phyloP scores from a whole-genome alignment of 495 filamentous ascomycete species.

The Cercophora samala region DNA sequence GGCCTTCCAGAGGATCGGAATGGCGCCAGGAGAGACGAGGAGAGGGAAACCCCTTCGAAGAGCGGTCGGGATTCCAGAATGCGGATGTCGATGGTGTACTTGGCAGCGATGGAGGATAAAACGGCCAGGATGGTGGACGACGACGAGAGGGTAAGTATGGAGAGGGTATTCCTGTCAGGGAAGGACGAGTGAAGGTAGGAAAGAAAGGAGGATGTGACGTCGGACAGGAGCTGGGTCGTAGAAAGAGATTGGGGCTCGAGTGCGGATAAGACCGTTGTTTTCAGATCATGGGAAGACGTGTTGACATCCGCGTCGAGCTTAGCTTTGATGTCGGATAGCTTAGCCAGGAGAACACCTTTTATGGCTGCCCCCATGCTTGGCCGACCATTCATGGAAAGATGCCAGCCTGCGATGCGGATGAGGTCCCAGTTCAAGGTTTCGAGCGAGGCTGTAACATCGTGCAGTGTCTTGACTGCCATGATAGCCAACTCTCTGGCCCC shows the following conservation, averaged over 20 bases:
- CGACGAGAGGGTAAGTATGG: conserved; percentile 56
- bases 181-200: conserved; percentile 18
- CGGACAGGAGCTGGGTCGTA: conserved; percentile 35
- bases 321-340: conserved; percentile 35
- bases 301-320: not conserved
- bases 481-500: conserved; percentile 56
- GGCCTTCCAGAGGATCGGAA: conserved; percentile 20
- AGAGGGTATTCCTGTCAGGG: conserved; percentile 25
- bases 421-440: conserved; percentile 41
- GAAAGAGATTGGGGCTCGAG: conserved; percentile 54
- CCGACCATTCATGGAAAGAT: conserved; percentile 59
- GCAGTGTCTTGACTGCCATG: conserved; percentile 47
- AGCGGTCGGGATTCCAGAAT: conserved; percentile 65
- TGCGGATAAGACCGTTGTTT: conserved; percentile 34
- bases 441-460: conserved; percentile 37
- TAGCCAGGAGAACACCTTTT: conserved; percentile 46
- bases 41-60: conserved; percentile 60
- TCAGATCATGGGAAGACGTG: not conserved
- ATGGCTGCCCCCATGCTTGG: conserved; percentile 63
- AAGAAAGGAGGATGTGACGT: conserved; percentile 6
- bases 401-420: conserved; percentile 58
- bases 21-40: conserved; percentile 44
- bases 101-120: conserved; percentile 29
- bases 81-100: conserved; percentile 47
- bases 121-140: conserved; percentile 55